phyloP scores from a whole-genome alignment of 129 eudicot species.

The carrot (Daucus carota) region DNA sequence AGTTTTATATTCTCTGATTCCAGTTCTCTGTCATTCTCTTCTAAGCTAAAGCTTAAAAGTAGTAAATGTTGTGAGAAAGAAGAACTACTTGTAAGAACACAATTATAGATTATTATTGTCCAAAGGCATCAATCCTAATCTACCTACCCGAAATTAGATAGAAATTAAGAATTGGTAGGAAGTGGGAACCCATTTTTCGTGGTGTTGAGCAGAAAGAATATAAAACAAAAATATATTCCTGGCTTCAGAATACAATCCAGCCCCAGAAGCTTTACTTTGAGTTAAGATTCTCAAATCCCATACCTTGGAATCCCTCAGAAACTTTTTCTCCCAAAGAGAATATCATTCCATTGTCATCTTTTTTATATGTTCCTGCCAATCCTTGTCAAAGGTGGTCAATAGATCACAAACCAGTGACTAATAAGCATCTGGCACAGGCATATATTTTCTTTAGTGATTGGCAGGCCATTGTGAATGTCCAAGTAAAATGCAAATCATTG shows the following conservation, averaged over 20 bases:
- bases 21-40: background rate
- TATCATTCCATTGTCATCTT: slow-evolving; percentile 73
- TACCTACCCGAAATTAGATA: slow-evolving; percentile 3
- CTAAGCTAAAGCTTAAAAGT: background rate
- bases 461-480: slow-evolving; percentile 13
- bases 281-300: slow-evolving; percentile 67
- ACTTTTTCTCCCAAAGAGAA: slow-evolving; percentile 23
- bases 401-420: slow-evolving; percentile 17
- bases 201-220: slow-evolving; percentile 41
- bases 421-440: slow-evolving; percentile 19
- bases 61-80: background rate
- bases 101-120: background rate
- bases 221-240: slow-evolving; percentile 41
- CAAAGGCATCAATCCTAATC: slow-evolving; percentile 5
- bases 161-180: slow-evolving; percentile 21
- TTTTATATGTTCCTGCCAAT: slow-evolving; percentile 31
- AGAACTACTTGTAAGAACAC: background rate
- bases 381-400: slow-evolving; percentile 20
- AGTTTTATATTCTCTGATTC: background rate
- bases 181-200: slow-evolving; percentile 13
- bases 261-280: slow-evolving; percentile 40
- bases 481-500: background rate
- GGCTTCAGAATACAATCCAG: slow-evolving; percentile 36
- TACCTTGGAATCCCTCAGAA: slow-evolving; percentile 36
- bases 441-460: slow-evolving; percentile 22